These are phyloP conservation scores for Sporothrix brunneoviolacea DNA, from an alignment of 2,329 filamentous ascomycete genomes.

Conservation along the genomic window DNA sequence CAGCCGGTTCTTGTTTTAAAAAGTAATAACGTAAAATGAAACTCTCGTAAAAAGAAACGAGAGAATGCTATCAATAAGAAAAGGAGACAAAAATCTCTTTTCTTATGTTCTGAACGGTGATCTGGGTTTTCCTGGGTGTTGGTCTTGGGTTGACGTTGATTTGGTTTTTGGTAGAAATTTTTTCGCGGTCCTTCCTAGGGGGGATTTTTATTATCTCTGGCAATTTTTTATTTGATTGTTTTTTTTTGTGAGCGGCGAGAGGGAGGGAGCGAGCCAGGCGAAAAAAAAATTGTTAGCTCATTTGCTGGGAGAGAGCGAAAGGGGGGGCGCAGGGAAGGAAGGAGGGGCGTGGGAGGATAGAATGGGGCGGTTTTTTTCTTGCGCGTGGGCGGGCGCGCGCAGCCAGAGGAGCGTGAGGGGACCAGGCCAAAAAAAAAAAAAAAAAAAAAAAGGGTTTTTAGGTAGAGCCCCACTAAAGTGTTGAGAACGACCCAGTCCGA, in stretches of 20 bases:
- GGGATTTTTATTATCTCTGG: constrained; percentile 1
- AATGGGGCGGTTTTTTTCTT: constrained; percentile 4
- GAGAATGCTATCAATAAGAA: background rate
- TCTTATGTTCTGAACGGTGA: background rate
- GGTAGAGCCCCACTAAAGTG: background rate
- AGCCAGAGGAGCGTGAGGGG: too few relatives aligned
- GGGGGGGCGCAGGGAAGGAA: constrained; percentile 1
- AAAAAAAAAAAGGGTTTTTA: too few relatives aligned
- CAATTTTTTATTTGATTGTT: constrained; percentile 8
- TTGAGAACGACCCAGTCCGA: background rate
- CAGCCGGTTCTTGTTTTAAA: constrained; percentile 13
- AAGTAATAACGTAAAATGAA: background rate
- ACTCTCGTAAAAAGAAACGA: constrained; percentile 6
- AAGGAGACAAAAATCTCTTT: constrained; percentile 1
- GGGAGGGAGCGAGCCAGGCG: background rate
- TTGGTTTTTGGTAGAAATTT: constrained; percentile 2
- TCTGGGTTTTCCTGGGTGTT: background rate
- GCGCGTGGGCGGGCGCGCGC: background rate
- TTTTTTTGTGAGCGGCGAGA: constrained; percentile 13
- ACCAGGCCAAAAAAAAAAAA: too few relatives aligned
- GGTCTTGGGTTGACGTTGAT: constrained; percentile 2
- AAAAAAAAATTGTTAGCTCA: constrained; percentile 8
- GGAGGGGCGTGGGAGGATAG: background rate
- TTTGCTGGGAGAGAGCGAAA: background rate
- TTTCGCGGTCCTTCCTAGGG: background rate